A percentile compares a stretch with the other conserved stretches of the same genome.
Evolutionary conservation across 176 grass and related monocot genomes (phyloP).

Genomic region (Oryza nivara): DNA sequence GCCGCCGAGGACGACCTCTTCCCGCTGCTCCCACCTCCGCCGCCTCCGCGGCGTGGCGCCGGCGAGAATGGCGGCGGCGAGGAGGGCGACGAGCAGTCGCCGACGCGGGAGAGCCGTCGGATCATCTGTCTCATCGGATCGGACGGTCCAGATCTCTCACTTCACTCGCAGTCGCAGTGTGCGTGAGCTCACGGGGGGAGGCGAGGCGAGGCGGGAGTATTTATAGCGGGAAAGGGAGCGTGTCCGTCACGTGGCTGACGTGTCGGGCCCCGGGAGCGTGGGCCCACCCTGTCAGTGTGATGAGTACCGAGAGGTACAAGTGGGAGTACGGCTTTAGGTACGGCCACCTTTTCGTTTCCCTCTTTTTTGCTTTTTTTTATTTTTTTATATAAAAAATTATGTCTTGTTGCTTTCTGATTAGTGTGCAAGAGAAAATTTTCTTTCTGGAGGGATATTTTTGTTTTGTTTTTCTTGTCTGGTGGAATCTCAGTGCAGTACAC

Average conservation of each 20-base stretch:
- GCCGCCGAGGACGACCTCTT: neutral
- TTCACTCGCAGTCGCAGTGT: neutral
- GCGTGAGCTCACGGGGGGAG: too few species aligned
- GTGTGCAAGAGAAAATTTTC: neutral
- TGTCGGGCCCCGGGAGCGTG: neutral
- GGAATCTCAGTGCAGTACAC: slow-evolving; percentile 21
- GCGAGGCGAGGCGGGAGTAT: neutral
- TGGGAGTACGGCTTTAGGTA: slow-evolving; percentile 65
- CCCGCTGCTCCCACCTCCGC: too few species aligned
- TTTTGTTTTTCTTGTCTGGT: neutral
- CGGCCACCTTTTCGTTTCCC: slow-evolving; percentile 32
- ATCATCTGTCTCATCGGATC: slow-evolving; percentile 62
- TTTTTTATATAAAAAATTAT: neutral
- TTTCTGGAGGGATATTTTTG: neutral
- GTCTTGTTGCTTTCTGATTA: neutral
- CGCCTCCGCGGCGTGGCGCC: too few species aligned
- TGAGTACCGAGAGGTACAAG: slow-evolving; percentile 45
- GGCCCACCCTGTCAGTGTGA: neutral
- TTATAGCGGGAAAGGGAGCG: slow-evolving; percentile 37
- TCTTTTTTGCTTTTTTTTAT: neutral
- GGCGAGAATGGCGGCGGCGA: neutral
- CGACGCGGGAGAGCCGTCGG: slow-evolving; percentile 66
- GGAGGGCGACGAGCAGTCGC: slow-evolving; percentile 45
- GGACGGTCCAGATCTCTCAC: neutral
- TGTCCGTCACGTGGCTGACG: neutral